phyloP scores from a whole-genome alignment of 2,329 filamentous ascomycete species.

The Chaetomium globosum region DNA sequence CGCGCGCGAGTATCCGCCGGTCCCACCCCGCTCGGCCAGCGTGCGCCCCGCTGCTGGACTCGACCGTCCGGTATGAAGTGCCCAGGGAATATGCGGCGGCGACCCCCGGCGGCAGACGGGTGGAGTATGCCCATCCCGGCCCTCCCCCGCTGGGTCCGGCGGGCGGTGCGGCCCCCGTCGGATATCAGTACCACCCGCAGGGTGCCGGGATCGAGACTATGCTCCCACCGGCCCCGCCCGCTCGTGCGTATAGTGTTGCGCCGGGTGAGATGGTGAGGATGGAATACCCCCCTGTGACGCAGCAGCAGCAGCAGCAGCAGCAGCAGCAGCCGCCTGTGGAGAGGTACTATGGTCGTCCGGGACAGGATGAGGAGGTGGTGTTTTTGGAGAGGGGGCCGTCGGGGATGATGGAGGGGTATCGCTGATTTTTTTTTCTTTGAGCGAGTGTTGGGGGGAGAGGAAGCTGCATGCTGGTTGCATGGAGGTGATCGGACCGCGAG shows the following conservation, averaged over 20 bases:
- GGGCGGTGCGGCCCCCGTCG: constrained; percentile 34
- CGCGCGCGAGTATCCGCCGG: constrained; percentile 22
- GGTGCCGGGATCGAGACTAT: constrained; percentile 39
- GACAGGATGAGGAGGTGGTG: constrained; percentile 34
- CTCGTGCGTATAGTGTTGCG: constrained; percentile 42
- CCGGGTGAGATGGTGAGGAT: constrained; percentile 40
- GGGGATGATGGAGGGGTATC: constrained; percentile 25
- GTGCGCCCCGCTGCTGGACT: constrained; percentile 31
- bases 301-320: constrained; percentile 43
- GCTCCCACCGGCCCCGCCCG: constrained; percentile 29
- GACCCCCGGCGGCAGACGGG: constrained; percentile 47
- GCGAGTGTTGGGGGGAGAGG: neutral
- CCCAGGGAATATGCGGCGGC: constrained; percentile 44
- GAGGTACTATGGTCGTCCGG: neutral
- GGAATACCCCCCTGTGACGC: constrained; percentile 39
- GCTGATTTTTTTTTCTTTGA: constrained; percentile 11
- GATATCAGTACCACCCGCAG: constrained; percentile 6
- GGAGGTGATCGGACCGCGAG: neutral
- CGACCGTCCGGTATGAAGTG: constrained; percentile 39
- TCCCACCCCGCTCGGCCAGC: constrained; percentile 32
- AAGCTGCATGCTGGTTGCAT: no score
- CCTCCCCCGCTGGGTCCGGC: neutral
- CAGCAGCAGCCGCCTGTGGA: constrained; percentile 43
- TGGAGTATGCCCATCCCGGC: constrained; percentile 50
- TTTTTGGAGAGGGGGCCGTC: constrained; percentile 31